These are phyloP conservation scores for Penicillium corylophilum DNA, from an alignment of 2,329 filamentous ascomycete genomes.

Conservation along the genomic window DNA sequence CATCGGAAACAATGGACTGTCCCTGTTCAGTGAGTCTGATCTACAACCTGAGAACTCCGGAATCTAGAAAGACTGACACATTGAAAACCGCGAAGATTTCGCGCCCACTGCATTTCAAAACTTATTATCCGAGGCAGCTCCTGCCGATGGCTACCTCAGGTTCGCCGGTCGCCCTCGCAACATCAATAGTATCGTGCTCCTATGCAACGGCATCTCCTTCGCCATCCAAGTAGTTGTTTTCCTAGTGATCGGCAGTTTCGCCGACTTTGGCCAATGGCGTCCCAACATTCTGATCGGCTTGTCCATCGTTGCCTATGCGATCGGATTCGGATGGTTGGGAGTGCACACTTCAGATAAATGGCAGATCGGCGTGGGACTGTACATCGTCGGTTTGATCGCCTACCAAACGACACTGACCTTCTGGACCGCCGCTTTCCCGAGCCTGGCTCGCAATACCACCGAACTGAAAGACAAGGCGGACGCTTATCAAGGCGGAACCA, in stretches of 20 bases:
- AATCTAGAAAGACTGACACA: neutral
- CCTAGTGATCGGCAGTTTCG: slow-evolving; percentile 48
- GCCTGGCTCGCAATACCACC: slow-evolving; percentile 55
- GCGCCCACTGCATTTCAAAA: slow-evolving; percentile 66
- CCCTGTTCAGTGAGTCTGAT: slow-evolving; percentile 52
- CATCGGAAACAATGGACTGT: slow-evolving; percentile 64
- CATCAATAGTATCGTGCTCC: slow-evolving; percentile 65
- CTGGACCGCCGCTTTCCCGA: slow-evolving; percentile 65
- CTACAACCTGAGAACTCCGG: neutral
- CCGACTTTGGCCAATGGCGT: slow-evolving; percentile 65
- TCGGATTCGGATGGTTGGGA: slow-evolving; percentile 67
- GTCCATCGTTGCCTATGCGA: slow-evolving; percentile 60
- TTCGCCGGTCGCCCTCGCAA: slow-evolving; percentile 59
- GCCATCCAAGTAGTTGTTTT: slow-evolving; percentile 62
- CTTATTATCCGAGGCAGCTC: slow-evolving; percentile 60
- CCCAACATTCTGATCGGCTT: slow-evolving; percentile 63
- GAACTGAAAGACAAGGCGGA: slow-evolving; percentile 52
- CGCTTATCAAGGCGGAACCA: slow-evolving; percentile 51
- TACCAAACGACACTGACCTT: slow-evolving; percentile 69
- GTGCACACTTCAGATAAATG: slow-evolving; percentile 61
- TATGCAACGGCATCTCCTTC: slow-evolving; percentile 68
- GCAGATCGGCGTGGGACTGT: slow-evolving; percentile 60
- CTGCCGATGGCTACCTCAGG: slow-evolving; percentile 51
- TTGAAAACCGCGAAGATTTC: slow-evolving; percentile 47
- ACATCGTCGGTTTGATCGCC: slow-evolving; percentile 65